Conservation (phyloP, 345 rosid species). For the Euclidium syriacum region DNA sequence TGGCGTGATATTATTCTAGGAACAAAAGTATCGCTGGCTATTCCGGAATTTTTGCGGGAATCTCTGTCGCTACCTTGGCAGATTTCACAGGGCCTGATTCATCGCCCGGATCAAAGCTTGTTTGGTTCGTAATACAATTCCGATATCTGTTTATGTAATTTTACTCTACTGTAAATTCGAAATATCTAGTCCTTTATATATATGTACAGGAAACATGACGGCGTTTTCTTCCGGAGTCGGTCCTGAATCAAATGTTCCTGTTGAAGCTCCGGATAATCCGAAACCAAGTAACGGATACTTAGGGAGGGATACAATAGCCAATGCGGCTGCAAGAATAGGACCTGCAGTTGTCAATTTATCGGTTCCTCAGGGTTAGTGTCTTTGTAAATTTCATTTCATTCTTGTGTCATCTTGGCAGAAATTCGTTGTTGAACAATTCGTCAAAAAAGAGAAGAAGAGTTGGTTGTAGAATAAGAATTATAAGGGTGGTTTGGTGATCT, state of each 20-base stretch:
- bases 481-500: background rate
- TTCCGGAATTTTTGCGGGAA: conserved; percentile 32
- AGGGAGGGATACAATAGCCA: conserved; percentile 72
- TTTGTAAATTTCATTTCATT: background rate
- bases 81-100: background rate
- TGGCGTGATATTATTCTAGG: conserved; percentile 29
- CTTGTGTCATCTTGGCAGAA: background rate
- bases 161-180: background rate
- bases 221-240: conserved; percentile 38
- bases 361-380: conserved; percentile 54
- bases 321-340: conserved; percentile 80
- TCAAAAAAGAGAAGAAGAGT: too few relatives aligned
- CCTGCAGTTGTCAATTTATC: conserved; percentile 87
- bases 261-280: conserved; percentile 34
- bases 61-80: conserved; percentile 31
- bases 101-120: conserved; percentile 20
- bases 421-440: background rate
- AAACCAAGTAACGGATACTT: conserved; percentile 47
- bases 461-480: background rate
- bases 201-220: conserved; percentile 36
- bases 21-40: conserved; percentile 33
- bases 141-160: background rate
- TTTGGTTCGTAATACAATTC: conserved; percentile 38
- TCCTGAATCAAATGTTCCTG: conserved; percentile 36
- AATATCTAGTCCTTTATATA: background rate